Percentiles rank a stretch among this genome's conserved stretches.
Evolutionary conservation across 768 basidiomycete species (phyloP).

Genomic region (Russula sp.): DNA sequence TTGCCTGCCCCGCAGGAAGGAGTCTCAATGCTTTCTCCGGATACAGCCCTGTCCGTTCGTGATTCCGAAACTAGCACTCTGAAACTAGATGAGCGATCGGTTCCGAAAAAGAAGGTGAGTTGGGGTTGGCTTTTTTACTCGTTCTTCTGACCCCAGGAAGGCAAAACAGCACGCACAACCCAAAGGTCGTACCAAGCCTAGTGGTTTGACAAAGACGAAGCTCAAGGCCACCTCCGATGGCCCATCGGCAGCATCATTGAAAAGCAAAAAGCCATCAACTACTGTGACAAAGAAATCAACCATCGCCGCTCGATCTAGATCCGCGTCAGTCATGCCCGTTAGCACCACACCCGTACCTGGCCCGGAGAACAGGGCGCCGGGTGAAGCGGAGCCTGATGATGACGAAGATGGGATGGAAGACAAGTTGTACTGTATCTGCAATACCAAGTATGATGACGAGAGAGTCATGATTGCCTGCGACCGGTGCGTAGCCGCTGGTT

Average conservation of each 20-base stretch:
- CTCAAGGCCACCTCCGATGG: conserved; percentile 28
- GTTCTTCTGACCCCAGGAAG: conserved; percentile 5
- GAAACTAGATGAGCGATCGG: conserved; percentile 22
- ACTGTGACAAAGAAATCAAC: conserved; percentile 29
- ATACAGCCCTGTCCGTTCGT: background rate
- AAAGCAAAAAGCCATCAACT: conserved; percentile 28
- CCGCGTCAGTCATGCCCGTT: conserved; percentile 60
- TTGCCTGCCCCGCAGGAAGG: conserved; percentile 35
- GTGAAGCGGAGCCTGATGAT: conserved; percentile 32
- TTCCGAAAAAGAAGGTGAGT: conserved; percentile 28
- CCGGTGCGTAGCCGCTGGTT: conserved; percentile 44
- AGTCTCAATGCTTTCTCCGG: conserved; percentile 51
- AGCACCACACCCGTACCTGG: conserved; percentile 25
- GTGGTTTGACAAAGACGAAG: conserved; percentile 26
- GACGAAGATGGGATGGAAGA: conserved; percentile 47
- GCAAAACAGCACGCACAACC: conserved; percentile 27
- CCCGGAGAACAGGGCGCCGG: conserved; percentile 40
- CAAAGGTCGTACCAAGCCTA: conserved; percentile 32
- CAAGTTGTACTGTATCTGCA: conserved; percentile 84
- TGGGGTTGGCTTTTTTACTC: background rate
- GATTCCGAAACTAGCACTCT: conserved; percentile 8
- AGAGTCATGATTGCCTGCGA: conserved; percentile 92
- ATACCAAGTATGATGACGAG: conserved; percentile 82
- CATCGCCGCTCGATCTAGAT: conserved; percentile 52
- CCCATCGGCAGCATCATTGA: conserved; percentile 20